Conservation (phyloP, 176 grass and related monocot genomes). For the Juncus inflexus region DNA sequence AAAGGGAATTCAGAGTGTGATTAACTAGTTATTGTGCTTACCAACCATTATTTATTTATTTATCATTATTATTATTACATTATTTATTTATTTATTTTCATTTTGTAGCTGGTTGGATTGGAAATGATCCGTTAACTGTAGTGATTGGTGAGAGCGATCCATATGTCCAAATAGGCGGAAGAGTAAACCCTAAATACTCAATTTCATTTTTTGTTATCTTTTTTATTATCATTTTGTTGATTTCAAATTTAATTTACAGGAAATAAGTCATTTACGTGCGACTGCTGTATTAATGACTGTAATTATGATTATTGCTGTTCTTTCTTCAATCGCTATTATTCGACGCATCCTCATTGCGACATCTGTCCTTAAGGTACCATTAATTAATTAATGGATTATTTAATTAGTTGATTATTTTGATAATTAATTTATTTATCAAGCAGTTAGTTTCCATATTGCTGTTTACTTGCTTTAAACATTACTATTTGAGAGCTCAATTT, state of each 20-base stretch:
- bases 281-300: conserved; percentile 77
- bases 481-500: no score
- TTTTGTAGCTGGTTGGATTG: conserved; percentile 90
- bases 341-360: conserved; percentile 84
- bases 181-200: conserved; percentile 38
- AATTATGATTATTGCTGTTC: conserved; percentile 84
- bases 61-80: background rate
- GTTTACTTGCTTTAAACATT: no score
- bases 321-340: conserved; percentile 78
- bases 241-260: conserved; percentile 43
- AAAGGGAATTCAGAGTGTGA: background rate
- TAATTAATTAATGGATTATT: background rate
- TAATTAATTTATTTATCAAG: no score
- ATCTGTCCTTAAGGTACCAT: conserved; percentile 78
- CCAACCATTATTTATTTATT: background rate
- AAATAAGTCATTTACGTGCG: conserved; percentile 80
- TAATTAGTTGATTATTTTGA: no score
- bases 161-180: conserved; percentile 75
- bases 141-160: conserved; percentile 88
- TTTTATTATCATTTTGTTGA: conserved; percentile 10
- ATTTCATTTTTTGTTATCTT: background rate
- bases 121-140: conserved; percentile 83
- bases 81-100: conserved; percentile 1
- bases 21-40: conserved; percentile 2
- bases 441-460: no score